These are phyloP conservation scores for Cercospora nicotianae DNA, from an alignment of 2,329 filamentous ascomycete species.

Conservation along the genomic window DNA sequence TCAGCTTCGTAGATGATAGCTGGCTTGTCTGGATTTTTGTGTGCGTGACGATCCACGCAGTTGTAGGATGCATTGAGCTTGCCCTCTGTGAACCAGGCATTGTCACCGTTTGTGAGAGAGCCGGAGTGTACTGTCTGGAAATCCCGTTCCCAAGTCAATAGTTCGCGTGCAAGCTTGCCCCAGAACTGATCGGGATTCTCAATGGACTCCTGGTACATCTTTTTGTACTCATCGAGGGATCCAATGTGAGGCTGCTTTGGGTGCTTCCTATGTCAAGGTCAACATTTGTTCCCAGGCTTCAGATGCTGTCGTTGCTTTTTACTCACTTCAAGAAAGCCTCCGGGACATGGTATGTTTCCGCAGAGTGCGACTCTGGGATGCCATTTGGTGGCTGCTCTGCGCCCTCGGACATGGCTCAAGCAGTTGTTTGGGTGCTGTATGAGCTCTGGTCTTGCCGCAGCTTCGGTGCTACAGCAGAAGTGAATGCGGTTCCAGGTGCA, in stretches of 20 bases:
- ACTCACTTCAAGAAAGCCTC: constrained; percentile 45
- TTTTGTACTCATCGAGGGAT: constrained; percentile 62
- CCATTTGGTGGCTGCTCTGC: constrained; percentile 23
- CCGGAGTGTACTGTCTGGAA: constrained; percentile 87
- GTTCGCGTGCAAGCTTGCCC: constrained; percentile 79
- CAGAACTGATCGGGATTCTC: constrained; percentile 87
- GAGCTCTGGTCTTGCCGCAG: constrained; percentile 6
- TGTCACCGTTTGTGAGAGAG: constrained; percentile 75
- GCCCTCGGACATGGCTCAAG: constrained; percentile 29
- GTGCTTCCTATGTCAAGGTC: constrained; percentile 53
- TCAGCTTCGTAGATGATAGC: constrained; percentile 99
- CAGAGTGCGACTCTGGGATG: constrained; percentile 33
- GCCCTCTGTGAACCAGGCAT: constrained; percentile 92
- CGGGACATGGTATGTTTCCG: constrained; percentile 33
- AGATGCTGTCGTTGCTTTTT: neutral
- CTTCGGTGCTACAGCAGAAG: constrained; percentile 9
- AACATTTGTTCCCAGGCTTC: neutral
- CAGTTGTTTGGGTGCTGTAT: neutral
- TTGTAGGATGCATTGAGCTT: constrained; percentile 95
- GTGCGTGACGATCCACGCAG: constrained; percentile 94
- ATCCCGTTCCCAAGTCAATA: constrained; percentile 85
- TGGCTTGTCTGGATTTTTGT: constrained; percentile 86
- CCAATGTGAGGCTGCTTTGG: constrained; percentile 60
- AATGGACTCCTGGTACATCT: constrained; percentile 79
- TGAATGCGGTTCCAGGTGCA: neutral